Percentiles rank a stretch among this genome's conserved stretches.
Conservation (phyloP, 2,329 filamentous ascomycete species). For the Amylocarpus encephaloides region DNA sequence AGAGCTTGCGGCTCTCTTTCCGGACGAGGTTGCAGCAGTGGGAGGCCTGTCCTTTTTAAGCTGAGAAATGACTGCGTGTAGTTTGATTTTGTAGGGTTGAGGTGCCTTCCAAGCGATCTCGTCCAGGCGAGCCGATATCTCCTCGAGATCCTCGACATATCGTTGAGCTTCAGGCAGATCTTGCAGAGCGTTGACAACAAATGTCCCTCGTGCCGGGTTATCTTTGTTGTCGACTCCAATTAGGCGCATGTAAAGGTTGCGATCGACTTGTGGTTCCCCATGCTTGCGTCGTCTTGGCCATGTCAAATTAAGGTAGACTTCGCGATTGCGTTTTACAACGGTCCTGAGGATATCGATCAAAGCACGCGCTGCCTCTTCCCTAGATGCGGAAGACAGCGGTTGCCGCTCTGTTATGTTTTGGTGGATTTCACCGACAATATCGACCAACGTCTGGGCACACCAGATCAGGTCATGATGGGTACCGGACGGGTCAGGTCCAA, state of each 20-base stretch:
- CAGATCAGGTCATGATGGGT: conserved; percentile 22
- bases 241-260: conserved; percentile 27
- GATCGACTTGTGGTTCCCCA: conserved; percentile 22
- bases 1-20: conserved; percentile 23
- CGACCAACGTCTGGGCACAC: conserved; percentile 22
- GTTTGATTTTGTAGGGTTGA: conserved; percentile 17
- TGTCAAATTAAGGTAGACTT: conserved; percentile 18
- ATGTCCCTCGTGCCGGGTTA: conserved; percentile 18
- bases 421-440: conserved; percentile 24
- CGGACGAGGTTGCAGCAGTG: conserved; percentile 5
- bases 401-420: conserved; percentile 14
- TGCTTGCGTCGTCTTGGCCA: conserved; percentile 19
- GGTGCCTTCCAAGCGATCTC: conserved; percentile 20
- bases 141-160: conserved; percentile 21
- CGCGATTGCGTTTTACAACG: conserved; percentile 24
- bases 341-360: conserved; percentile 23
- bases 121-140: conserved; percentile 13
- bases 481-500: conserved; percentile 15
- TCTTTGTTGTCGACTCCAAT: conserved; percentile 18
- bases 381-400: conserved; percentile 15
- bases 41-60: conserved; percentile 11
- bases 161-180: conserved; percentile 21
- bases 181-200: conserved; percentile 26
- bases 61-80: conserved; percentile 18
- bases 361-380: conserved; percentile 21